Conservation (phyloP, 192 early-diverging fungal species). For the Backusella parvicylindrica region DNA sequence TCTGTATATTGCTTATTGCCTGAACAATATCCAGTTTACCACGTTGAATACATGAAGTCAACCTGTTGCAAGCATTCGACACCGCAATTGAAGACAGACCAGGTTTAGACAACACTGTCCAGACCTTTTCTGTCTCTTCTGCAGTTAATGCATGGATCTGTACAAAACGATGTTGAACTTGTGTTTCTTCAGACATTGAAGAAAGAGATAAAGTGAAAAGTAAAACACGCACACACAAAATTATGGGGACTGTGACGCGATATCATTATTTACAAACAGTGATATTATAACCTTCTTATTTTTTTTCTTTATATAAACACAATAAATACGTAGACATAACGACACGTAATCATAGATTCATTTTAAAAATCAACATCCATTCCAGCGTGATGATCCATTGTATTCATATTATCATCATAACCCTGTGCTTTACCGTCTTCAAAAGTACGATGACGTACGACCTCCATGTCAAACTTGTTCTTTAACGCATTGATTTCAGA, state of each 20-base stretch:
- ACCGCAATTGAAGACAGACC: conserved; percentile 4
- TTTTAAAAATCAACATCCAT: conserved; percentile 68
- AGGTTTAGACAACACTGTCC: background rate
- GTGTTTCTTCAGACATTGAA: conserved; percentile 4
- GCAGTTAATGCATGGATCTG: conserved; percentile 2
- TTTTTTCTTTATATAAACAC: background rate
- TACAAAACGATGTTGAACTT: conserved; percentile 16
- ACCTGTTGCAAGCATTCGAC: conserved; percentile 9
- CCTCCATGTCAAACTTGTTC: conserved; percentile 74
- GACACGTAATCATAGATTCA: background rate
- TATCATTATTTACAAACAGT: background rate
- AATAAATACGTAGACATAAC: background rate
- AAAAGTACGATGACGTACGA: conserved; percentile 32
- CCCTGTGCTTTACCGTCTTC: conserved; percentile 27
- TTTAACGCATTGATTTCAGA: conserved; percentile 72
- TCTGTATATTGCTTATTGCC: conserved; percentile 15
- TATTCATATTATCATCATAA: conserved; percentile 32
- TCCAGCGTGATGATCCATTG: conserved; percentile 29
- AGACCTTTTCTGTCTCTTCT: conserved; percentile 9
- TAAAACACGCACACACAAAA: background rate
- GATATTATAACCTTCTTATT: background rate
- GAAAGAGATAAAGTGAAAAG: background rate
- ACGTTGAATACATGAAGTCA: background rate
- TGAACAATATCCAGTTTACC: background rate
- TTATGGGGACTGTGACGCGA: background rate